A percentile compares a stretch with the other conserved stretches of the same genome.
phyloP scores from a whole-genome alignment of 495 filamentous ascomycete species.

The Aspergillus affinis region DNA sequence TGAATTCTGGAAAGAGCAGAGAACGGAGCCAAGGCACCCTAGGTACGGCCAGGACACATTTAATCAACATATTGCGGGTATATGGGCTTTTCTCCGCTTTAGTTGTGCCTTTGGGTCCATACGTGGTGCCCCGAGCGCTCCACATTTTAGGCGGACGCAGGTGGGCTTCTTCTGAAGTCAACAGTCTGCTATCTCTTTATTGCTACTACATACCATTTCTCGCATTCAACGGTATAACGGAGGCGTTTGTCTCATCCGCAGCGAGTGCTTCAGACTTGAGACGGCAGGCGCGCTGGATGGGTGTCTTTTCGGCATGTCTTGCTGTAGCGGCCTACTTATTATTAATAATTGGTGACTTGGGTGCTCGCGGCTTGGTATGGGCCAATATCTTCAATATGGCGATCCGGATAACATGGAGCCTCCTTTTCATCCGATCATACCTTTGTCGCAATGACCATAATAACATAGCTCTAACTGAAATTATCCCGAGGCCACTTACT shows the following conservation, averaged over 20 bases:
- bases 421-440: conserved; percentile 64
- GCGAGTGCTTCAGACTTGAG: conserved; percentile 70
- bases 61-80: conserved; percentile 37
- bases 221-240: conserved; percentile 85
- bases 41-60: conserved; percentile 31
- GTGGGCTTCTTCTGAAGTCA: conserved; percentile 65
- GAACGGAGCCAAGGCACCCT: conserved; percentile 19
- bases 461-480: conserved; percentile 21
- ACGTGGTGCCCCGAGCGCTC: conserved; percentile 69
- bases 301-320: conserved; percentile 70
- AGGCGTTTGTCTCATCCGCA: conserved; percentile 88
- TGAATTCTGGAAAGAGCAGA: conserved; percentile 29
- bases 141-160: conserved; percentile 66
- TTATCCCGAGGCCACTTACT: conserved; percentile 29
- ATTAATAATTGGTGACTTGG: conserved; percentile 61
- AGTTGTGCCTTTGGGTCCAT: conserved; percentile 66
- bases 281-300: conserved; percentile 79
- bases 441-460: conserved; percentile 44
- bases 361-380: conserved; percentile 75
- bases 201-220: conserved; percentile 91
- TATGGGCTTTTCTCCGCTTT: conserved; percentile 64
- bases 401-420: conserved; percentile 79
- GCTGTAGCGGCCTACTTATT: conserved; percentile 68
- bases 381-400: conserved; percentile 87
- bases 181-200: conserved; percentile 74